Evolutionary conservation across 129 eudicot species (phyloP), one percentile per base, ranked within the genome.

Genomic region (Pittosporum tobira): DNA sequence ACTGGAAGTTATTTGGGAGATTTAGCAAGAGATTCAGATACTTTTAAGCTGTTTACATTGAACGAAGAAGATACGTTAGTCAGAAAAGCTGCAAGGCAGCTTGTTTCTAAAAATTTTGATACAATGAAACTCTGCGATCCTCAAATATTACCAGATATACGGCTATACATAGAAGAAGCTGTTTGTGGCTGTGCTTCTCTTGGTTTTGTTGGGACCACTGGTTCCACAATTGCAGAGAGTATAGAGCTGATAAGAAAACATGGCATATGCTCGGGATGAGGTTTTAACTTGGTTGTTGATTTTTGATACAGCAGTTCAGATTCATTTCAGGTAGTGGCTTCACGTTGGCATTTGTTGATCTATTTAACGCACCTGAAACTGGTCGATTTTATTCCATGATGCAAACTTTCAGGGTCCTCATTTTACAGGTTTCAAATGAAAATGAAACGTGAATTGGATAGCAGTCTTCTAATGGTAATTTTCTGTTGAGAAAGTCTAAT

Each of bases 121-220:
- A 58, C 67, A 29, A 26, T 46, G 24, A 73, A 77, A 38, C 67
- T 45, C 22, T 78, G 79, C 57, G 48, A 48, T 68, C 37, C 68
- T 59, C 61, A 42, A 37, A 48, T 62, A 34, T 52, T 77, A 44
- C 85, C 90, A 40, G 94, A 87, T 73, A 61, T 93, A 40, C 84
- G 77, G 49, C 71, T 93, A n/a, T 90, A 75, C 67, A 66, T 93
- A 14, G 91, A 87, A 67, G 91, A 93, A 84, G 70, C 80, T 12
- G 65, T 93, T 69, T 93, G 99, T 59, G 71, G 96, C 50, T 93
- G 96, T 77, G 99, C 91, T 68, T 71, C 91, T 36, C 90, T 93
- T 53, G 99, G 99, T 40, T 93, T 93, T 75, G 79, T 87, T 51
- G 99, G 96, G 50, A 93, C 99, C 45, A 63, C 88, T 42, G 99